Evolutionary conservation across 257 asterid species (phyloP).

Genomic region (Mentha longifolia): DNA sequence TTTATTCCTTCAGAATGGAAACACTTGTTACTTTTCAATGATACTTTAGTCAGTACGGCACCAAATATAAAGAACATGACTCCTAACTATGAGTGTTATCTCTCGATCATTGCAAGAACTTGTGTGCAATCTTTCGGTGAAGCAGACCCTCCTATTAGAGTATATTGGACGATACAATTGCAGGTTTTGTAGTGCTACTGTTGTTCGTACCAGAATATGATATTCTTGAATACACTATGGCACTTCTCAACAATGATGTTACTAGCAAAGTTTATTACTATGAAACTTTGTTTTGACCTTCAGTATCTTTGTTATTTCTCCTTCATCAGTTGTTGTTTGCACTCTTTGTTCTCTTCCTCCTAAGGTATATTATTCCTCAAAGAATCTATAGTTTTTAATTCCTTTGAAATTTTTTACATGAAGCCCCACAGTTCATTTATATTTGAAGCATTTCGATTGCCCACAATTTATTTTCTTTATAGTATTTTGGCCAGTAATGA

Average conservation of each 20-base stretch:
- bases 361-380: background rate
- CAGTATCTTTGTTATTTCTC: background rate
- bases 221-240: background rate
- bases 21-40: background rate
- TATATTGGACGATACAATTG: background rate
- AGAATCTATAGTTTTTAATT: background rate
- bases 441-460: background rate
- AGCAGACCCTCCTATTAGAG: background rate
- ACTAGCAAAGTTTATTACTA: background rate
- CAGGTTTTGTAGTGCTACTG: background rate
- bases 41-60: background rate
- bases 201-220: background rate
- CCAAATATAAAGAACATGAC: background rate
- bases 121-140: background rate
- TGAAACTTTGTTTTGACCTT: background rate
- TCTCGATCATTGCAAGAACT: background rate
- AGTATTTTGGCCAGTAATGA: background rate
- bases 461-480: background rate
- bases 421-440: background rate
- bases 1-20: background rate
- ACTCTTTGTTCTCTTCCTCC: background rate
- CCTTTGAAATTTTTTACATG: background rate
- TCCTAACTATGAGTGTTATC: background rate
- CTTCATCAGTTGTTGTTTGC: background rate
- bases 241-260: slow-evolving; percentile 1